phyloP scores from a whole-genome alignment of 2,329 filamentous ascomycete genomes.

The Fusarium chlamydosporum region DNA sequence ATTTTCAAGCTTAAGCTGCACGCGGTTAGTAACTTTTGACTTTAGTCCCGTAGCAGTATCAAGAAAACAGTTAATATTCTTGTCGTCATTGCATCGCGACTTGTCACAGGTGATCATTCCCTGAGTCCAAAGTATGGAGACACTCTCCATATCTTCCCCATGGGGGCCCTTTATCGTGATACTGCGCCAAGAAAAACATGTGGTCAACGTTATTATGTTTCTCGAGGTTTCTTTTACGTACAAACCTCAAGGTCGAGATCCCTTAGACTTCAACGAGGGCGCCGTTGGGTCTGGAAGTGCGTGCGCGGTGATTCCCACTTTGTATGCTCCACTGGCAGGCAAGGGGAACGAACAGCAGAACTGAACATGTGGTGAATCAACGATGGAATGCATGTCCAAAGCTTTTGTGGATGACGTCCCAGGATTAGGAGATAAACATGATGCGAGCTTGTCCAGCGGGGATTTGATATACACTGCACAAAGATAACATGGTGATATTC shows the following conservation, averaged over 20 bases:
- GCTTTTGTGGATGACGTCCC: slow-evolving; percentile 27
- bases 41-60: neutral
- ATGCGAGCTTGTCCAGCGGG: slow-evolving; percentile 1
- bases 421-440: slow-evolving; percentile 11
- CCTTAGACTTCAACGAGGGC: neutral
- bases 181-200: slow-evolving; percentile 28
- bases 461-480: neutral
- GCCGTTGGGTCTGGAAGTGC: slow-evolving; percentile 24
- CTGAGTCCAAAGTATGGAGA: slow-evolving; percentile 9
- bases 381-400: neutral
- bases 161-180: slow-evolving; percentile 29
- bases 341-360: slow-evolving; percentile 2
- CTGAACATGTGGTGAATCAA: slow-evolving; percentile 21
- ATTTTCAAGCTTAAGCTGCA: slow-evolving; percentile 26
- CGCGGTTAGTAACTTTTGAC: slow-evolving; percentile 5
- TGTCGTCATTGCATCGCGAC: slow-evolving; percentile 13
- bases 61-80: neutral
- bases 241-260: slow-evolving; percentile 16
- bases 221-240: slow-evolving; percentile 37
- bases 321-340: slow-evolving; percentile 21
- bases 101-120: slow-evolving; percentile 6
- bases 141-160: slow-evolving; percentile 32
- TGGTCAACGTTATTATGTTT: slow-evolving; percentile 37
- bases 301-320: slow-evolving; percentile 21
- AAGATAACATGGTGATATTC: slow-evolving; percentile 3